phyloP scores from a whole-genome alignment of 2,329 filamentous ascomycete genomes.

The Trichoderma sp. region DNA sequence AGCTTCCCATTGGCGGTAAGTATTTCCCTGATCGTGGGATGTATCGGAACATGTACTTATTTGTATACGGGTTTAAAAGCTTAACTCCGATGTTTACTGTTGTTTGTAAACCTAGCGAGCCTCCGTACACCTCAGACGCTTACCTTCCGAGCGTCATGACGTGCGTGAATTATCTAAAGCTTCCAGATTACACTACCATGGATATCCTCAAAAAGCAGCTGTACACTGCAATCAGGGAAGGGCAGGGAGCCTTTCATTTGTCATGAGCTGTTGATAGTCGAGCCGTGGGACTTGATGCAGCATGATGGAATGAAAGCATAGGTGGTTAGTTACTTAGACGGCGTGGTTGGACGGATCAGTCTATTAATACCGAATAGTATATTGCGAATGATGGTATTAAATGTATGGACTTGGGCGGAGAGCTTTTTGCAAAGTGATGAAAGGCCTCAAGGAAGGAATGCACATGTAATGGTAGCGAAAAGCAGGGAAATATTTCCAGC shows the following conservation, averaged over 20 bases:
- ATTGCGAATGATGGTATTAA: neutral
- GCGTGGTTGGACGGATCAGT: neutral
- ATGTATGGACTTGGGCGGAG: neutral
- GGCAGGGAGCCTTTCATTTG: slow-evolving; percentile 96
- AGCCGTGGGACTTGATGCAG: neutral
- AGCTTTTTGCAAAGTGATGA: neutral
- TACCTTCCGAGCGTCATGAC: slow-evolving; percentile 99
- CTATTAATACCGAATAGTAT: neutral
- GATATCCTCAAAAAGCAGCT: slow-evolving; percentile 77
- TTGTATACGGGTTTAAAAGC: slow-evolving; percentile 74
- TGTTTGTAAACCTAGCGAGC: slow-evolving; percentile 97
- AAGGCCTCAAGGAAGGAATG: neutral
- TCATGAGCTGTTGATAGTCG: slow-evolving; percentile 48
- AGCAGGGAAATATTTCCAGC: neutral
- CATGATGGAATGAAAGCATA: neutral
- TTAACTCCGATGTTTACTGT: slow-evolving; percentile 99
- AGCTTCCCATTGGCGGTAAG: slow-evolving; percentile 93
- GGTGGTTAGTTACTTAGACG: neutral
- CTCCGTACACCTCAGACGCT: slow-evolving; percentile 90
- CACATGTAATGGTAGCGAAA: neutral
- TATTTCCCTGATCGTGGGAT: slow-evolving; percentile 24
- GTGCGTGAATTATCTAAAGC: slow-evolving; percentile 97
- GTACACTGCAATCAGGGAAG: slow-evolving; percentile 85
- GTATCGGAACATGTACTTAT: slow-evolving; percentile 34
- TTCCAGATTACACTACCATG: slow-evolving; percentile 87